Percentiles rank a stretch among this genome's conserved stretches.
Evolutionary conservation across 352 stramenopile species (phyloP).

Genomic region (Nothophytophthora sp.): DNA sequence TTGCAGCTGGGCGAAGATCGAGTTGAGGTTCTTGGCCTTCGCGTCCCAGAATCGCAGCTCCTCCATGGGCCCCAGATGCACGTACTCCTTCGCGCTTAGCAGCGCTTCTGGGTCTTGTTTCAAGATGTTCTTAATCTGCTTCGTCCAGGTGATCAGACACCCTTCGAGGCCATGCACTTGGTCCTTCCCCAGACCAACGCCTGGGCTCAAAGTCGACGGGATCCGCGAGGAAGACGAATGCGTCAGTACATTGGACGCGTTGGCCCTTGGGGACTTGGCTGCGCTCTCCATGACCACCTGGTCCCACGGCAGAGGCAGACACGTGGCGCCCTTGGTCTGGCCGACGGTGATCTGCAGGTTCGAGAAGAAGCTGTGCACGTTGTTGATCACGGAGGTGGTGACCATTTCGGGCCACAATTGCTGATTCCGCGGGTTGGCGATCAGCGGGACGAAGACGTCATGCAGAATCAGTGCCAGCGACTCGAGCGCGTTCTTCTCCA

Average conservation of each 20-base stretch:
- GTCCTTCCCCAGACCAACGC: constrained; percentile 57
- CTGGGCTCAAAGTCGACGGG: constrained; percentile 9
- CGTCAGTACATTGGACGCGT: not conserved
- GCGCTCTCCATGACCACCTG: constrained; percentile 61
- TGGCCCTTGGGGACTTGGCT: constrained; percentile 14
- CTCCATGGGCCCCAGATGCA: constrained; percentile 80
- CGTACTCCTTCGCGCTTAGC: constrained; percentile 50
- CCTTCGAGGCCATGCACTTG: constrained; percentile 87
- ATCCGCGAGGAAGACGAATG: not conserved
- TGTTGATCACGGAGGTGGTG: constrained; percentile 73
- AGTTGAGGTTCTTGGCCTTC: constrained; percentile 89
- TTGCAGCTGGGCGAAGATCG: constrained; percentile 91
- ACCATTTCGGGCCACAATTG: constrained; percentile 83
- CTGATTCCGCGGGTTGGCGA: constrained; percentile 82
- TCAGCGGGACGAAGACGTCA: constrained; percentile 74
- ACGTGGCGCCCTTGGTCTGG: constrained; percentile 82
- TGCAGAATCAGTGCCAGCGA: constrained; percentile 73
- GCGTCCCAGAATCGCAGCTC: constrained; percentile 90
- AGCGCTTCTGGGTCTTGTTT: constrained; percentile 87
- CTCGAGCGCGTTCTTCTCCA: constrained; percentile 78
- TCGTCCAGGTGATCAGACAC: constrained; percentile 93
- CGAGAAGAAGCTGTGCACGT: constrained; percentile 79
- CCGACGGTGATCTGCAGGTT: constrained; percentile 89
- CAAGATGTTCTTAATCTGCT: constrained; percentile 94
- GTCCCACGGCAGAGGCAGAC: constrained; percentile 84